Percentiles rank a stretch among this genome's conserved stretches.
These are phyloP conservation scores for Forsythia viridissima DNA, from an alignment of 257 asterid species.

Conservation along the genomic window DNA sequence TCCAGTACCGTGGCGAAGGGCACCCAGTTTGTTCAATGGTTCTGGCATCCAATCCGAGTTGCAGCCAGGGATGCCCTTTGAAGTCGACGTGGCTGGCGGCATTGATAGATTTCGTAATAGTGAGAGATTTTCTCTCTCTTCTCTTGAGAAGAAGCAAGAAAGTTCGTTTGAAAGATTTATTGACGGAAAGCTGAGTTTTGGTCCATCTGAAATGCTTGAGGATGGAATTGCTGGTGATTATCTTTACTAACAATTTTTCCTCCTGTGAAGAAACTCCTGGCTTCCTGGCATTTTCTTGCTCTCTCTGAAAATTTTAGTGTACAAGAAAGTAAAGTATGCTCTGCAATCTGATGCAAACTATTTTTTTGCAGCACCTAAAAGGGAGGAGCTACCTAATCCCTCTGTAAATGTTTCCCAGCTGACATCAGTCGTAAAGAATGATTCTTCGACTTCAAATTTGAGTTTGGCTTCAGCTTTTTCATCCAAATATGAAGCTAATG, in stretches of 20 bases:
- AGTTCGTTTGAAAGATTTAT: conserved; percentile 43
- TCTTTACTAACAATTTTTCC: background rate
- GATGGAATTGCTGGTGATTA: conserved; percentile 61
- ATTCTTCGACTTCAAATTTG: conserved; percentile 42
- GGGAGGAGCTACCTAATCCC: conserved; percentile 45
- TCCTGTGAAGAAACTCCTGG: background rate
- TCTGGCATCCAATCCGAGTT: conserved; percentile 47
- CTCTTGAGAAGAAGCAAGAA: conserved; percentile 51
- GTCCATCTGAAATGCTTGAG: conserved; percentile 46
- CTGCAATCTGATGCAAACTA: conserved; percentile 14
- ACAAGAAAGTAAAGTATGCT: background rate
- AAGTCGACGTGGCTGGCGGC: conserved; percentile 46
- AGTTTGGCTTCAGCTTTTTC: conserved; percentile 38
- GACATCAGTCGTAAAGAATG: conserved; percentile 35
- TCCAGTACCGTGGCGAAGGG: conserved; percentile 82
- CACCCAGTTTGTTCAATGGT: conserved; percentile 65
- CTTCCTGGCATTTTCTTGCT: conserved; percentile 14
- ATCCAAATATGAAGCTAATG: conserved; percentile 46
- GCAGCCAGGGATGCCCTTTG: conserved; percentile 53
- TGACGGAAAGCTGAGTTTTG: conserved; percentile 50
- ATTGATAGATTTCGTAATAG: conserved; percentile 35
- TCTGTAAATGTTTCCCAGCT: conserved; percentile 40
- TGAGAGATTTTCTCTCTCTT: conserved; percentile 46
- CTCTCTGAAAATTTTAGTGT: background rate
- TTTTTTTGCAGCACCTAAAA: conserved; percentile 50